Conservation (phyloP, 805 yeast species). For the Geotrichum ghanense region DNA sequence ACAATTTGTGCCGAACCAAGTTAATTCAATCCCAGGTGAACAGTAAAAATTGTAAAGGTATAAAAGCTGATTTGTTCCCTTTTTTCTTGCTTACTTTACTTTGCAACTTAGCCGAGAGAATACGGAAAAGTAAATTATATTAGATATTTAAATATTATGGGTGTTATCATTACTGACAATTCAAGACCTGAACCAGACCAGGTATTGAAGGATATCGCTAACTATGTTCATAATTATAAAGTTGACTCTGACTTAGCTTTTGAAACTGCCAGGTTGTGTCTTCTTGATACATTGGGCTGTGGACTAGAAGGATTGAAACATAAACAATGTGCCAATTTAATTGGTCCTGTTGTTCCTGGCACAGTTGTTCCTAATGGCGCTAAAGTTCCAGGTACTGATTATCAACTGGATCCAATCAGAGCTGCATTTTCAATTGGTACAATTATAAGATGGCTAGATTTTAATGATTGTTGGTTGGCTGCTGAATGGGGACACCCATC, state of each 20-base stretch:
- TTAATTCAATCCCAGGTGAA: no score
- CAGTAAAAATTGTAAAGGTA: no score
- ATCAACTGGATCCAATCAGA: conserved; percentile 43
- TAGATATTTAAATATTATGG: no score
- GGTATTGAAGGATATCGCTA: conserved; percentile 38
- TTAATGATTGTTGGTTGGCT: conserved; percentile 55
- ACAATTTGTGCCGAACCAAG: no score
- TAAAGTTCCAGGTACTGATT: conserved; percentile 40
- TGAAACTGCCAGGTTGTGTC: conserved; percentile 44
- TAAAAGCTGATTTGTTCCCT: no score
- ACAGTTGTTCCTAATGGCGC: conserved; percentile 44
- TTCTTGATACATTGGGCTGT: conserved; percentile 48
- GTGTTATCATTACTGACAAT: conserved; percentile 31
- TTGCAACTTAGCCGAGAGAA: not conserved
- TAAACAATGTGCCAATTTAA: conserved; percentile 35
- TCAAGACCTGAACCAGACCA: conserved; percentile 41
- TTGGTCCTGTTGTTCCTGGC: conserved; percentile 48
- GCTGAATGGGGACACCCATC: conserved; percentile 66
- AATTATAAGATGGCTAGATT: conserved; percentile 48
- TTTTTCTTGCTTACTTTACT: no score
- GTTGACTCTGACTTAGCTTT: conserved; percentile 37
- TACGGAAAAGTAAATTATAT: no score
- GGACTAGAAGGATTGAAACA: conserved; percentile 48
- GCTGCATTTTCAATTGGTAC: conserved; percentile 51
- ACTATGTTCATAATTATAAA: conserved; percentile 36